Base-by-base conservation (phyloP, 2,329 filamentous ascomycete species). In the Fusarium brachygibbosum region DNA sequence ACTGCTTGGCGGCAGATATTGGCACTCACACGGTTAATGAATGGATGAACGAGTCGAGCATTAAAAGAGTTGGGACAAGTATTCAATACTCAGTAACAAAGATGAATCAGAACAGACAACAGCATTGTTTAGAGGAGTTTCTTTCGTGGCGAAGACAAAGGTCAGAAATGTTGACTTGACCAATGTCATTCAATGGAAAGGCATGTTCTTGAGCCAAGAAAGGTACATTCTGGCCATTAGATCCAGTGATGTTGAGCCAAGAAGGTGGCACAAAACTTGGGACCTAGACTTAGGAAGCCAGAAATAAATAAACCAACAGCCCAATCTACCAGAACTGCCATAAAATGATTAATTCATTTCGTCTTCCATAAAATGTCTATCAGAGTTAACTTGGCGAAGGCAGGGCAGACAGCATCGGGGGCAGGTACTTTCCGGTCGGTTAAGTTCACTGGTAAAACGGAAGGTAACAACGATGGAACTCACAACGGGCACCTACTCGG, bases 1-100 rank as follows among this genome's bases (percentile, higher is more conserved):
- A 29, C 45, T 35, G 52, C 61, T 69, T 66, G 56, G 65, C 55
- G 25, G 49, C 55, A 60, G 34, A 46, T 55, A 35, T 38, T 48
- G 55, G 38, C 31, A 23, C 48, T 63, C 37, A 32, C 41, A 35
- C 28, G 31, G 17, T 34, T 28, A 23, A 34, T 51, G 16, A 38
- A 37, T 44, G n/a, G 14, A 35, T 41, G 14, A 34, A 37, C 32
- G n/a, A 29, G 29, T 32, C 17, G 19, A 64, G 35, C 21, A 45
- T n/a, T 35, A 16, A 11, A 17, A 13, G 21, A 28, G 34, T 19
- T 28, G 25, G n/a, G 12, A 14, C 11, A 25, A 25, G 28, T 44
- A 17, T 42, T 21, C 10, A 23, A 28, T 54, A 19, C 46, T 40
- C 29, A 28, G 29, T 25, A 9, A 21, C 19, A 48, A 44, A 34